A percentile compares a stretch with the other conserved stretches of the same genome.
phyloP scores from a whole-genome alignment of 2,329 filamentous ascomycete genomes.

The Dryadomyces quercus-mongolicae region DNA sequence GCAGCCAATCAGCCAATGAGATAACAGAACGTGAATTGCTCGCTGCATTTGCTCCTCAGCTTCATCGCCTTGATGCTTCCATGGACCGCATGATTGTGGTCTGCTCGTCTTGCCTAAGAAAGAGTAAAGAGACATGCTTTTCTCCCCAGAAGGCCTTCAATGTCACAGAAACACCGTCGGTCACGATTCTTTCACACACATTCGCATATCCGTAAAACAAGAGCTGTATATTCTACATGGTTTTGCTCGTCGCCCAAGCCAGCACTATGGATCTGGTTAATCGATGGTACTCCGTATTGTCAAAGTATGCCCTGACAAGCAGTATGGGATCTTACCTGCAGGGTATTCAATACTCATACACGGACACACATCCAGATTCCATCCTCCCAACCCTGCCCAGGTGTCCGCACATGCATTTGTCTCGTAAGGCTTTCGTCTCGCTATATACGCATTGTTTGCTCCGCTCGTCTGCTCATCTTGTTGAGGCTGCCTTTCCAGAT shows the following conservation, averaged over 20 bases:
- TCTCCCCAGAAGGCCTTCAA: too few relatives aligned
- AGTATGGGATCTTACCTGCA: background rate
- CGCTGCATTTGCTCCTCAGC: background rate
- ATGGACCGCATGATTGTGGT: background rate
- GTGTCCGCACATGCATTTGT: background rate
- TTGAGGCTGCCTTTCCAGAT: conserved; percentile 4
- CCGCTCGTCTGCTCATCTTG: background rate
- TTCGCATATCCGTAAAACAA: background rate
- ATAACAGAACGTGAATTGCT: background rate
- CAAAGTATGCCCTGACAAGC: too few relatives aligned
- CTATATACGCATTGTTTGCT: background rate
- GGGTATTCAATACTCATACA: background rate
- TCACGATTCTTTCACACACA: background rate
- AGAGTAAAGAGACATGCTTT: too few relatives aligned
- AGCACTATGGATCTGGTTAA: too few relatives aligned
- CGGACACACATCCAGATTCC: background rate
- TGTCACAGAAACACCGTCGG: too few relatives aligned
- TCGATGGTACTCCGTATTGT: too few relatives aligned
- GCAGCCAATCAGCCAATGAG: background rate
- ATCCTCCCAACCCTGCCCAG: background rate
- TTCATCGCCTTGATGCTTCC: background rate
- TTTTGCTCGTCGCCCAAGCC: too few relatives aligned
- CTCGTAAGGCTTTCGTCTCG: background rate
- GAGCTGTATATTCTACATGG: too few relatives aligned
- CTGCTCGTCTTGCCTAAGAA: too few relatives aligned